Percentiles rank a stretch among this genome's conserved stretches.
phyloP scores from a whole-genome alignment of 2,329 filamentous ascomycete species.

The Tolypocladium pustulatum region DNA sequence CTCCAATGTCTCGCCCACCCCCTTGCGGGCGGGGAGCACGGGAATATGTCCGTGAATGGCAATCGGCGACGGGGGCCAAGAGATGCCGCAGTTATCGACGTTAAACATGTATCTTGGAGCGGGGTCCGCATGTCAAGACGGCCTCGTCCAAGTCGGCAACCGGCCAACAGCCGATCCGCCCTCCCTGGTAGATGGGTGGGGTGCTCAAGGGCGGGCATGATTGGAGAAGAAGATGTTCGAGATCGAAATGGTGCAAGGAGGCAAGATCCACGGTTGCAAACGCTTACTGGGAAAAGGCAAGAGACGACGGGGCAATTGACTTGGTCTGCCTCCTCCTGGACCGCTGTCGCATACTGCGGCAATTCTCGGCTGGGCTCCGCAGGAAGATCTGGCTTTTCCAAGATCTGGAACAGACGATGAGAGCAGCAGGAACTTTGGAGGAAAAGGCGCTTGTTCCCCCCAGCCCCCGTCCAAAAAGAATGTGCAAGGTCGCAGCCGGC shows the following conservation, averaged over 20 bases:
- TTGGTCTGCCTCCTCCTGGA: background rate
- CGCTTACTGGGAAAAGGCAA: background rate
- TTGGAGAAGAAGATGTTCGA: background rate
- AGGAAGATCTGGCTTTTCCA: background rate
- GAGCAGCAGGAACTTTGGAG: background rate
- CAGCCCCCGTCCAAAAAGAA: background rate
- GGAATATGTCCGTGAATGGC: background rate
- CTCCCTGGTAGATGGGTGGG: background rate
- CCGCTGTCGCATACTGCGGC: background rate
- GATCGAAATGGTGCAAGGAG: background rate
- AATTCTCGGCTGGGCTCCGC: background rate
- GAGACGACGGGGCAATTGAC: background rate
- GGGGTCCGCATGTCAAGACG: background rate
- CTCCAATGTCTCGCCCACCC: background rate
- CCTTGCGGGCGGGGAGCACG: constrained; percentile 2
- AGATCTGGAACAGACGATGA: background rate
- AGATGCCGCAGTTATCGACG: background rate
- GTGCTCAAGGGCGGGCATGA: background rate
- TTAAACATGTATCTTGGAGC: background rate
- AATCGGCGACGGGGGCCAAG: background rate
- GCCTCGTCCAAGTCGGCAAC: background rate
- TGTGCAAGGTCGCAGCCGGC: background rate
- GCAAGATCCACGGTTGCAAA: background rate
- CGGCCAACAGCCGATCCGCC: background rate
- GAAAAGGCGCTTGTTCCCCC: background rate